Evolutionary conservation across 768 basidiomycete species (phyloP).

Genomic region (Hirschioporus abietinus): DNA sequence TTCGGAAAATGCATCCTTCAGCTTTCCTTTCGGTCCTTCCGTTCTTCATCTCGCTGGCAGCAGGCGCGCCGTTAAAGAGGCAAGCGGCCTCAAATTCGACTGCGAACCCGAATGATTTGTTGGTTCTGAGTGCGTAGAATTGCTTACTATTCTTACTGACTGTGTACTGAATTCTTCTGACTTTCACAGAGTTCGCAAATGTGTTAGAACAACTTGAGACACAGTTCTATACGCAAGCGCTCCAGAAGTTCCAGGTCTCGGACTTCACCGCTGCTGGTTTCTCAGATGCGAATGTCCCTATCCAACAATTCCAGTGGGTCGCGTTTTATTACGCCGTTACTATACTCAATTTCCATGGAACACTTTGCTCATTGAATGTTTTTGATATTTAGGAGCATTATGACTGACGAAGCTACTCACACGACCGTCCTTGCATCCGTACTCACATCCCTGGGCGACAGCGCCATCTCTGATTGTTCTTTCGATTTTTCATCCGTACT

Average conservation of each 20-base stretch:
- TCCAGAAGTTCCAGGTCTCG: constrained; percentile 54
- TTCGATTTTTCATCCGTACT: constrained; percentile 66
- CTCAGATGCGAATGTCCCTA: constrained; percentile 43
- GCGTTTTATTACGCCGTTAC: too few species aligned
- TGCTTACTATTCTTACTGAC: neutral
- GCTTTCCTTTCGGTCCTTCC: neutral
- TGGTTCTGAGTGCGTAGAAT: constrained; percentile 53
- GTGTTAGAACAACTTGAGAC: constrained; percentile 72
- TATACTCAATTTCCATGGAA: neutral
- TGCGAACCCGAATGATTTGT: constrained; percentile 38
- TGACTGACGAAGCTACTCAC: constrained; percentile 59
- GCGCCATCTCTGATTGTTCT: constrained; percentile 50
- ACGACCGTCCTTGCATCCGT: constrained; percentile 46
- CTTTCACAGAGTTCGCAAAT: constrained; percentile 59
- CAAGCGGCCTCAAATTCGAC: constrained; percentile 21
- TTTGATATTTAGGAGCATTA: constrained; percentile 34
- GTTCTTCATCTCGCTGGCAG: neutral
- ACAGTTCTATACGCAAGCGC: constrained; percentile 60
- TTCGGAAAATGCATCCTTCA: neutral
- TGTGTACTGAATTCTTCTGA: neutral
- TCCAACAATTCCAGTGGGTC: constrained; percentile 47
- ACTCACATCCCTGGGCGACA: constrained; percentile 48
- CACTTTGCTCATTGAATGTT: neutral
- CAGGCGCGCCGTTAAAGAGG: constrained; percentile 22
- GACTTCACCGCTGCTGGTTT: constrained; percentile 69